phyloP scores from a whole-genome alignment of 306 rosid species.

The Rubus parviflorus region DNA sequence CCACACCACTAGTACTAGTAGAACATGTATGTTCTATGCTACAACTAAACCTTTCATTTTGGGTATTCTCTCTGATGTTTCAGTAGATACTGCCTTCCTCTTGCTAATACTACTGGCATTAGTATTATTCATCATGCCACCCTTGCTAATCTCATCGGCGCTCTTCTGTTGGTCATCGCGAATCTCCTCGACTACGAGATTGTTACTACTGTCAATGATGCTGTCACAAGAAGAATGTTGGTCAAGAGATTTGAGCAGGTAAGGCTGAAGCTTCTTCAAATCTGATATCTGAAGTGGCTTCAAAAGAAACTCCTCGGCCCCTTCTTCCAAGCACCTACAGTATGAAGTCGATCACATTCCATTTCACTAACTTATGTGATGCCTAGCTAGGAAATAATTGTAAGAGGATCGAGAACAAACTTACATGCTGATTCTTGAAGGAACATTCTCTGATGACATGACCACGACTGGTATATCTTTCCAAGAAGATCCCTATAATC shows the following conservation, averaged over 20 bases:
- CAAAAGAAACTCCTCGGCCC: constrained; percentile 89
- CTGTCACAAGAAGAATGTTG: constrained; percentile 24
- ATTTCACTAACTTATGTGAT: neutral
- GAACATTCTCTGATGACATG: constrained; percentile 97
- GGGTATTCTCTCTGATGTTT: constrained; percentile 62
- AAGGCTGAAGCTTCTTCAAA: constrained; percentile 71
- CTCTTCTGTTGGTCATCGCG: neutral
- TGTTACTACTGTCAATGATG: constrained; percentile 23
- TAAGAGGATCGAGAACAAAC: neutral
- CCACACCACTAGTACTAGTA: neutral
- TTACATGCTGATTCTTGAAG: constrained; percentile 86
- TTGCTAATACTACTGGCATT: constrained; percentile 35
- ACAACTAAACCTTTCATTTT: constrained; percentile 52
- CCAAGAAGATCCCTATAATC: constrained; percentile 87
- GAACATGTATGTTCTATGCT: neutral
- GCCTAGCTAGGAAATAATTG: neutral
- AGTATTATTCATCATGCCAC: neutral
- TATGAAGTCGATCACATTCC: neutral
- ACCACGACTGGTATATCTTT: constrained; percentile 90
- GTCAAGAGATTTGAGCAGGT: constrained; percentile 52
- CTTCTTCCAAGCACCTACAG: constrained; percentile 87
- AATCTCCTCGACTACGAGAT: neutral
- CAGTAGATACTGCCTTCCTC: constrained; percentile 61
- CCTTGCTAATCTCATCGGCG: neutral
- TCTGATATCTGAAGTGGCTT: constrained; percentile 86